Percentiles rank a stretch among this genome's conserved stretches.
These are phyloP conservation scores for Flaveria linearis DNA, from an alignment of 129 eudicot species.

Conservation along the genomic window DNA sequence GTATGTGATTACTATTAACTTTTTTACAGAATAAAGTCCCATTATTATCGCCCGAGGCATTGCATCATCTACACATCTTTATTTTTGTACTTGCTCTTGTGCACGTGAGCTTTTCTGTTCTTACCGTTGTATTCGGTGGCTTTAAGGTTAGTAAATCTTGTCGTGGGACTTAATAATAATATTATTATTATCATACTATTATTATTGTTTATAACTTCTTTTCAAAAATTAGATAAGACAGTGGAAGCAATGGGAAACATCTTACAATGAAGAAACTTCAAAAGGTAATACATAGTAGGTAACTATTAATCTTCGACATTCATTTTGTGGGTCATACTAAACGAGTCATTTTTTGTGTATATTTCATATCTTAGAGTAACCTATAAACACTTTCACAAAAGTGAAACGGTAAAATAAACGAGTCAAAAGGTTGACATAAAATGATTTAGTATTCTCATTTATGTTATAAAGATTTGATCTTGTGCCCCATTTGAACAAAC, in stretches of 20 bases:
- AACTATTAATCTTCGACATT: background rate
- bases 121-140: conserved; percentile 79
- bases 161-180: background rate
- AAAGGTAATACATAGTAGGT: conserved; percentile 17
- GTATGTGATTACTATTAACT: background rate
- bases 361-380: background rate
- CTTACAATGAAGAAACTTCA: conserved; percentile 47
- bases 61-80: conserved; percentile 96
- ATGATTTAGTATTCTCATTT: background rate
- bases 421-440: background rate
- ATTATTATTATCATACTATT: no score
- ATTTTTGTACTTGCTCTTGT: conserved; percentile 91
- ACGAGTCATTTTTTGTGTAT: background rate
- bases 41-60: conserved; percentile 63
- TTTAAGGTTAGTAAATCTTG: conserved; percentile 49
- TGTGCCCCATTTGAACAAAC: background rate
- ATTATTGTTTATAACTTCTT: background rate
- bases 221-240: conserved; percentile 58
- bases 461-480: background rate
- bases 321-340: background rate
- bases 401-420: background rate
- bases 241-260: conserved; percentile 91
- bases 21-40: conserved; percentile 71
- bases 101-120: conserved; percentile 76
- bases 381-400: background rate